A percentile compares a stretch with the other conserved stretches of the same genome.
phyloP scores from a whole-genome alignment of 345 rosid species.

The Alliaria petiolata region DNA sequence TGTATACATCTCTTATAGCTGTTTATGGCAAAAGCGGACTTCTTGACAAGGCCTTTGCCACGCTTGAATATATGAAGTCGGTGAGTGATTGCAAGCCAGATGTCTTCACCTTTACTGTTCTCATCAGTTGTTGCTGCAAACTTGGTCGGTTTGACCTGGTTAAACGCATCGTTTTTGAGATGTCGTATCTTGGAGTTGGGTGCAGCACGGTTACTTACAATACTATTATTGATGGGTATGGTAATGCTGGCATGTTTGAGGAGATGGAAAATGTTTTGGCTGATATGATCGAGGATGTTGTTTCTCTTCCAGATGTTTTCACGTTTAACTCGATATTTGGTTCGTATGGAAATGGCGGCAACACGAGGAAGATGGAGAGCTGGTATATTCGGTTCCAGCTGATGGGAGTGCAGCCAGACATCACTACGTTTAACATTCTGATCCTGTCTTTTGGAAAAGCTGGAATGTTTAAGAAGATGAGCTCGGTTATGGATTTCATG shows the following conservation, averaged over 20 bases:
- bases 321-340: conserved; percentile 67
- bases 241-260: conserved; percentile 66
- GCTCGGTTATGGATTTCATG: conserved; percentile 64
- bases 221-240: conserved; percentile 71
- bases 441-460: conserved; percentile 64
- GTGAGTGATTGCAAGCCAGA: conserved; percentile 67
- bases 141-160: conserved; percentile 50
- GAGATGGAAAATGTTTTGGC: conserved; percentile 60
- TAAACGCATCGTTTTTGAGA: conserved; percentile 51
- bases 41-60: conserved; percentile 50
- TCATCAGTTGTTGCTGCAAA: conserved; percentile 55
- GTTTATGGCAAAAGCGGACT: conserved; percentile 62
- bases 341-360: conserved; percentile 60
- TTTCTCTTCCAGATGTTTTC: conserved; percentile 61
- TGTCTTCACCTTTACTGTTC: conserved; percentile 65
- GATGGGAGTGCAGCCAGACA: conserved; percentile 72
- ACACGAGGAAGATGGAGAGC: conserved; percentile 61
- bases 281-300: conserved; percentile 65
- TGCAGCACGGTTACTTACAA: conserved; percentile 62
- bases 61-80: conserved; percentile 68
- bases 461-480: conserved; percentile 59
- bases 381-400: conserved; percentile 74
- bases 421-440: conserved; percentile 65
- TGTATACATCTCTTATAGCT: conserved; percentile 66
- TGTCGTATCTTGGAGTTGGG: conserved; percentile 65